Evolutionary conservation across 495 filamentous ascomycete species (phyloP).

Genomic region (Penicillium steckii): DNA sequence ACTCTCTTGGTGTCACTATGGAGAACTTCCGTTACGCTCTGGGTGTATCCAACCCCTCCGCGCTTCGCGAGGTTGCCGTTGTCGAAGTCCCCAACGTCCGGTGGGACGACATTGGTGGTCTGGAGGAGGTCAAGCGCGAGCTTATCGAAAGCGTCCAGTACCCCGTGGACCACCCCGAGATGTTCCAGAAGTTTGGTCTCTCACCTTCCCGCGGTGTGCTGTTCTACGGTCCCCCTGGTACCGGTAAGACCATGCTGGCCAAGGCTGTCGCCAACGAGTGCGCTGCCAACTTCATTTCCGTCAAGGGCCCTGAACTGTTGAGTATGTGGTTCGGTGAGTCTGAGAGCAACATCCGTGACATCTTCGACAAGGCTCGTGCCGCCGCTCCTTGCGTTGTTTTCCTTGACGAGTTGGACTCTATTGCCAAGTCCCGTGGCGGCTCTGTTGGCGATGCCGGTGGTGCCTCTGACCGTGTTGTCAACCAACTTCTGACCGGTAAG

Average conservation of each 20-base stretch:
- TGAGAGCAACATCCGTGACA: slow-evolving; percentile 99
- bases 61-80: slow-evolving; percentile 96
- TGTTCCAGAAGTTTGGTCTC: slow-evolving; percentile 99
- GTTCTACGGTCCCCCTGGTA: slow-evolving; percentile 98
- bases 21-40: slow-evolving; percentile 99
- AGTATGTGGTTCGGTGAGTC: slow-evolving; percentile 99
- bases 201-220: slow-evolving; percentile 97
- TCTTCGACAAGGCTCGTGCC: slow-evolving; percentile 99
- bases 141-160: slow-evolving; percentile 99
- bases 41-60: slow-evolving; percentile 96
- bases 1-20: slow-evolving; percentile 98
- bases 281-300: slow-evolving; percentile 97
- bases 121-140: slow-evolving; percentile 98
- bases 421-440: slow-evolving; percentile 98
- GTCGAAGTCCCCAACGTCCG: slow-evolving; percentile 98
- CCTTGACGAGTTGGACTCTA: slow-evolving; percentile 97
- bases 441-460: slow-evolving; percentile 95
- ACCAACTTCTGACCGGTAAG: slow-evolving; percentile 96
- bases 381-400: slow-evolving; percentile 98
- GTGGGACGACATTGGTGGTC: slow-evolving; percentile 99
- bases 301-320: slow-evolving; percentile 96
- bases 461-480: slow-evolving; percentile 98
- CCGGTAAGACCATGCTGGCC: slow-evolving; percentile 98
- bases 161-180: slow-evolving; percentile 98
- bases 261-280: slow-evolving; percentile 99